A percentile compares a stretch with the other conserved stretches of the same genome.
phyloP scores from a whole-genome alignment of 2,329 filamentous ascomycete species.

The Tolypocladium guangdongense region DNA sequence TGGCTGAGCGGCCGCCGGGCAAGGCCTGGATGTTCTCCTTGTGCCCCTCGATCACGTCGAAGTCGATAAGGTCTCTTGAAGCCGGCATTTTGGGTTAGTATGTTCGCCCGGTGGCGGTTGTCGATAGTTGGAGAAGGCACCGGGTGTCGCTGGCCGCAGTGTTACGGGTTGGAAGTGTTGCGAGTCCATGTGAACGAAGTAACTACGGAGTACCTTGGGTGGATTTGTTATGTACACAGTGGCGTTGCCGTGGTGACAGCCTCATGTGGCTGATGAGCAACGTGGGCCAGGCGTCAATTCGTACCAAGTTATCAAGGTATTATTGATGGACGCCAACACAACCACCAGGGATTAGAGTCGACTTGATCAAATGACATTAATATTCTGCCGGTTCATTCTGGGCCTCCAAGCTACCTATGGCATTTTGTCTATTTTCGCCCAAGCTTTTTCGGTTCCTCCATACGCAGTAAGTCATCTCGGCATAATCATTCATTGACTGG shows the following conservation, averaged over 20 bases:
- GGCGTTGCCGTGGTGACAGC: slow-evolving; percentile 9
- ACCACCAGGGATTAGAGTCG: too few species aligned
- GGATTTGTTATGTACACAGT: neutral
- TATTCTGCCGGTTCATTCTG: neutral
- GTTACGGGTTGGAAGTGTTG: neutral
- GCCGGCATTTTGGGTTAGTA: slow-evolving; percentile 31
- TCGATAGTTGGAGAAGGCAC: neutral
- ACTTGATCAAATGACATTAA: neutral
- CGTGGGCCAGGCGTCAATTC: neutral
- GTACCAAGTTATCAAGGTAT: too few species aligned
- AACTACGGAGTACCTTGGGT: too few species aligned
- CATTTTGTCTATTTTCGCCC: neutral
- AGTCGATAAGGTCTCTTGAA: slow-evolving; percentile 51
- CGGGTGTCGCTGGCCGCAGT: neutral
- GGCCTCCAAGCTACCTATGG: neutral
- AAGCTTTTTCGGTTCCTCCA: neutral
- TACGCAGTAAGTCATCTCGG: too few species aligned
- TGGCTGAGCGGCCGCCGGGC: slow-evolving; percentile 77
- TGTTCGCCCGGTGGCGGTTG: slow-evolving; percentile 6
- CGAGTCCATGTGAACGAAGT: neutral
- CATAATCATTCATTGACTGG: neutral
- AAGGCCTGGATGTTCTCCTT: slow-evolving; percentile 98
- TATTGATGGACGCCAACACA: neutral
- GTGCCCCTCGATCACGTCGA: slow-evolving; percentile 89
- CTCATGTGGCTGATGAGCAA: neutral